A percentile compares a stretch with the other conserved stretches of the same genome.
Evolutionary conservation across 768 basidiomycete species (phyloP).

Genomic region (Auriculariales sp.): DNA sequence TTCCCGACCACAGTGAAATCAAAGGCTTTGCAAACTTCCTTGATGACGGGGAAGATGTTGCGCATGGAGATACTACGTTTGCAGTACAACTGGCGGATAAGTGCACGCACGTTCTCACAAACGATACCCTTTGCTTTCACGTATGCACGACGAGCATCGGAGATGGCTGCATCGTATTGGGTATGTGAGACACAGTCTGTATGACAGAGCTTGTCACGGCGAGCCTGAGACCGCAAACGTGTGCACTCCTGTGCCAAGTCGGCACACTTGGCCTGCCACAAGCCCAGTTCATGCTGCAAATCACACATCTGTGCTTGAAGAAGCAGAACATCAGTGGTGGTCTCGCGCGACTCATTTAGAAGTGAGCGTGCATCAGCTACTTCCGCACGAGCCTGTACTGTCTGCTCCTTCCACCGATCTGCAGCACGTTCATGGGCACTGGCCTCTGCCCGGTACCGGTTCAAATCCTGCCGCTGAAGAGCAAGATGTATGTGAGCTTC

Average conservation of each 20-base stretch:
- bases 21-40: constrained; percentile 19
- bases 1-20: not conserved
- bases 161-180: not conserved
- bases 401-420: too few species aligned
- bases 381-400: too few species aligned
- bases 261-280: too few species aligned
- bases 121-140: not conserved
- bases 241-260: not conserved
- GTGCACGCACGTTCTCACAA: not conserved
- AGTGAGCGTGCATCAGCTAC: not conserved
- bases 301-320: too few species aligned
- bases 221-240: not conserved
- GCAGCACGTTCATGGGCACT: too few species aligned
- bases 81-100: not conserved
- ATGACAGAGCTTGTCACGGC: not conserved
- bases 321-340: too few species aligned
- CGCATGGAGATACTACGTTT: constrained; percentile 20
- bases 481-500: too few species aligned
- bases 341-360: not conserved
- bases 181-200: not conserved
- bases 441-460: too few species aligned
- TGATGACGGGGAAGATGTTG: constrained; percentile 29
- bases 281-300: too few species aligned
- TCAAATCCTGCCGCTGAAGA: too few species aligned
- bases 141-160: not conserved